Conservation (phyloP, 805 yeast genomes). For the Barnettozyma populi region DNA sequence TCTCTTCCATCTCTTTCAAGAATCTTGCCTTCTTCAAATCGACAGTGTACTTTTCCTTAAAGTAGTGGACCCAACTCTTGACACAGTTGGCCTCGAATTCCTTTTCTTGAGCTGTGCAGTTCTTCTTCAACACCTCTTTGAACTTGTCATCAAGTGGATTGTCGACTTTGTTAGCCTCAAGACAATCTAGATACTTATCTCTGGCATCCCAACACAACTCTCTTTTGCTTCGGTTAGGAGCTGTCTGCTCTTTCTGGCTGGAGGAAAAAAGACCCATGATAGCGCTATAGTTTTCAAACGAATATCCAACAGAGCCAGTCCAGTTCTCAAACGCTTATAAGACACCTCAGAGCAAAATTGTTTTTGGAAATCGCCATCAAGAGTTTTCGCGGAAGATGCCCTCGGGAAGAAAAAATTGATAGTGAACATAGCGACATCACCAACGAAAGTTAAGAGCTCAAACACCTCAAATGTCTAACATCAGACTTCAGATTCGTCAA, state of each 20-base stretch:
- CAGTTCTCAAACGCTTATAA: background rate
- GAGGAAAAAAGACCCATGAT: conserved; percentile 47
- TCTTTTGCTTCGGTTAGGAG: conserved; percentile 64
- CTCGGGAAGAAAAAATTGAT: background rate
- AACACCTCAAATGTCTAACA: conserved; percentile 28
- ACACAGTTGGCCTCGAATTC: conserved; percentile 73
- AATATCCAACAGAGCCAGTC: background rate
- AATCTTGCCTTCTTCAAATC: conserved; percentile 67
- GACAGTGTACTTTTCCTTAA: conserved; percentile 82
- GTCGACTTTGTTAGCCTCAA: conserved; percentile 59
- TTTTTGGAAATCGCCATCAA: background rate
- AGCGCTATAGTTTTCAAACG: too few relatives aligned
- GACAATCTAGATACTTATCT: conserved; percentile 70
- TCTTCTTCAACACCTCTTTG: conserved; percentile 39
- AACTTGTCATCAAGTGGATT: conserved; percentile 60
- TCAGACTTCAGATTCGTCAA: conserved; percentile 63
- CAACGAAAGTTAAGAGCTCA: background rate
- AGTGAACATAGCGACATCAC: background rate
- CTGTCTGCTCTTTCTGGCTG: conserved; percentile 28
- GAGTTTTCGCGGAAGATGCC: background rate
- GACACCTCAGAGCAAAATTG: background rate
- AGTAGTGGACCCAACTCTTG: conserved; percentile 82
- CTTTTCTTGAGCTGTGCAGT: conserved; percentile 54
- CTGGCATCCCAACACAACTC: conserved; percentile 87
- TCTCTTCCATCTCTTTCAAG: conserved; percentile 63